These are phyloP conservation scores for Xanthoconium stramineum DNA, from an alignment of 768 basidiomycete species.

Conservation along the genomic window DNA sequence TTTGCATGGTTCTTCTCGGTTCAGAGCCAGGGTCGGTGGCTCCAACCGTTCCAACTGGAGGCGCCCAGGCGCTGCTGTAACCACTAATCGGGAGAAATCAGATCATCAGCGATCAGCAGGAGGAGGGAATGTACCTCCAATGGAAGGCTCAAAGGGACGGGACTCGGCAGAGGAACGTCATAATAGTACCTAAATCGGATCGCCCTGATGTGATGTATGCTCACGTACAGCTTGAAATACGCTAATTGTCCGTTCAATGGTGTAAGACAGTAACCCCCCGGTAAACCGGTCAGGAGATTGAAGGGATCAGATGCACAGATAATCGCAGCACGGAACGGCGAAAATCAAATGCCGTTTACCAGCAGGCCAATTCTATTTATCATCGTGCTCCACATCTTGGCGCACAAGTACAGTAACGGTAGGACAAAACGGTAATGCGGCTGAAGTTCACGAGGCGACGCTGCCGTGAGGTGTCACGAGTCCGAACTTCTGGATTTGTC, in stretches of 20 bases:
- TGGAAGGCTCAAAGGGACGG: slow-evolving; percentile 25
- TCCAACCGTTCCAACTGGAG: slow-evolving; percentile 19
- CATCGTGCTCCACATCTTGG: slow-evolving; percentile 5
- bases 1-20: slow-evolving; percentile 12
- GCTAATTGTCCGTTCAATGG: slow-evolving; percentile 18
- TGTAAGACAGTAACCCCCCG: slow-evolving; percentile 21
- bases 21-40: slow-evolving; percentile 15
- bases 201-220: slow-evolving; percentile 13
- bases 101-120: slow-evolving; percentile 16
- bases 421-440: slow-evolving; percentile 15
- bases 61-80: slow-evolving; percentile 6
- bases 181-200: slow-evolving; percentile 23
- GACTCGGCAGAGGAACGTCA: slow-evolving; percentile 18
- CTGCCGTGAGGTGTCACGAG: slow-evolving; percentile 18
- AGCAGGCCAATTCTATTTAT: slow-evolving; percentile 12
- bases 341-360: slow-evolving; percentile 9
- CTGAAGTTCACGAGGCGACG: slow-evolving; percentile 2
- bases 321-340: slow-evolving; percentile 9
- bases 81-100: slow-evolving; percentile 15
- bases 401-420: slow-evolving; percentile 9
- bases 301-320: slow-evolving; percentile 23
- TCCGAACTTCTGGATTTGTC: slow-evolving; percentile 31
- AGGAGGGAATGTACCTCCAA: slow-evolving; percentile 10
- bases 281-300: slow-evolving; percentile 26
- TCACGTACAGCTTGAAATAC: slow-evolving; percentile 21